Percentiles rank a stretch among this genome's conserved stretches.
These are phyloP conservation scores for Colletotrichum falcatum DNA, from an alignment of 2,329 filamentous ascomycete species.

Conservation along the genomic window DNA sequence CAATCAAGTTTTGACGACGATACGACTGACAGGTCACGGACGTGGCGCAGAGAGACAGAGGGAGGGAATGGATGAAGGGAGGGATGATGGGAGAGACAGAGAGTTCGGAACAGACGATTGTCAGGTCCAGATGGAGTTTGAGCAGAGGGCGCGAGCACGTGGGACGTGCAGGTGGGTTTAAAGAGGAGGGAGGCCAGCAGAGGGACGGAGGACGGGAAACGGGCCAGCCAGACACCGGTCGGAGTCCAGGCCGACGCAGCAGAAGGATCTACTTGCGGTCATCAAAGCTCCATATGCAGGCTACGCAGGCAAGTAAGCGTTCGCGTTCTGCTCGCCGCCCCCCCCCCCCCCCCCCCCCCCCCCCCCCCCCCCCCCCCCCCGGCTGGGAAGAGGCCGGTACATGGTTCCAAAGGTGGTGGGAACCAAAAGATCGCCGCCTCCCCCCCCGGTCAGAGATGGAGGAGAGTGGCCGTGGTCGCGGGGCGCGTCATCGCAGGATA, in stretches of 20 bases:
- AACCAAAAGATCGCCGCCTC: no score
- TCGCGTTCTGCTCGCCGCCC: not conserved
- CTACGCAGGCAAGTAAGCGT: not conserved
- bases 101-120: constrained; percentile 12
- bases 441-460: no score
- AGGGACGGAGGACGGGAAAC: constrained; percentile 1
- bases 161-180: constrained; percentile 37
- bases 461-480: not conserved
- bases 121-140: not conserved
- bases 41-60: not conserved
- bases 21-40: constrained; percentile 4
- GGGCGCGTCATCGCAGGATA: constrained; percentile 35
- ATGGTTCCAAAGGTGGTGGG: not conserved
- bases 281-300: constrained; percentile 3
- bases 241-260: not conserved
- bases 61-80: constrained; percentile 4
- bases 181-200: constrained; percentile 3
- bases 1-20: not conserved
- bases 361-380: no score
- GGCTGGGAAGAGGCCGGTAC: no score
- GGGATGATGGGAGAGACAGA: constrained; percentile 8
- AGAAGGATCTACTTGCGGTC: no score
- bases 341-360: no score
- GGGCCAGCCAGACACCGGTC: constrained; percentile 8
- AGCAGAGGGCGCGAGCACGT: constrained; percentile 17